Base-by-base conservation (phyloP, 169 alveolate species). In the Plasmodium malariae region DNA sequence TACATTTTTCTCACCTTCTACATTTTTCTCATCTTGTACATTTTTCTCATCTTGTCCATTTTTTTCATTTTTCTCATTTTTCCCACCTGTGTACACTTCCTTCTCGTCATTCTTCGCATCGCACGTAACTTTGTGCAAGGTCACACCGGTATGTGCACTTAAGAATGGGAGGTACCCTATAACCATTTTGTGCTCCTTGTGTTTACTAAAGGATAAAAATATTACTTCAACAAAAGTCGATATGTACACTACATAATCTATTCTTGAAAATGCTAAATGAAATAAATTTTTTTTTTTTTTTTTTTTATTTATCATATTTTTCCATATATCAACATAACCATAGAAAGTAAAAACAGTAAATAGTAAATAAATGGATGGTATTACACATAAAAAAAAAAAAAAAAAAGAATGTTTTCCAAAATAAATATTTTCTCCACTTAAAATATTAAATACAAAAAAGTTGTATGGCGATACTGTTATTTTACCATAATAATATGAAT, bases 111-210 rank as follows among this genome's bases (percentile, higher is more conserved):
- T 54, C 12, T 68, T 24, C 12, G 24, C 11, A 49, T 72, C 2
- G 30, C 1, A 24, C 48, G 49, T 24, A 24, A 49, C 11, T 21
- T 49, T 65, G 60, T 80, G 55, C 14, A 80, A n/a, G 6, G 48
- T 17, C 3, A 45, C 4, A 11, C 71, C 83, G 7, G 80, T 65
- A 2, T 32, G 67, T 49, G 67, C 67, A 3, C 72, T 65, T 17
- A 80, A 30, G 43, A 63, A 80, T 9, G 90, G 85, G 26, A 49
- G 28, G 26, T 65, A 80, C 12, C 90, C 90, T 3, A 68, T 80
- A n/a, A 80, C 32, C 7, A 80, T 30, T 67, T 80, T 80, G 12
- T 80, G 90, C 24, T 80, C 90, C 48, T 80, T 80, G 26, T 80
- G 90, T 3, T 28, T 57, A 51, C 90, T 80, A 48, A 80, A 54